Evolutionary conservation across 495 filamentous ascomycete species (phyloP).

Genomic region (Entonaema liquescens): DNA sequence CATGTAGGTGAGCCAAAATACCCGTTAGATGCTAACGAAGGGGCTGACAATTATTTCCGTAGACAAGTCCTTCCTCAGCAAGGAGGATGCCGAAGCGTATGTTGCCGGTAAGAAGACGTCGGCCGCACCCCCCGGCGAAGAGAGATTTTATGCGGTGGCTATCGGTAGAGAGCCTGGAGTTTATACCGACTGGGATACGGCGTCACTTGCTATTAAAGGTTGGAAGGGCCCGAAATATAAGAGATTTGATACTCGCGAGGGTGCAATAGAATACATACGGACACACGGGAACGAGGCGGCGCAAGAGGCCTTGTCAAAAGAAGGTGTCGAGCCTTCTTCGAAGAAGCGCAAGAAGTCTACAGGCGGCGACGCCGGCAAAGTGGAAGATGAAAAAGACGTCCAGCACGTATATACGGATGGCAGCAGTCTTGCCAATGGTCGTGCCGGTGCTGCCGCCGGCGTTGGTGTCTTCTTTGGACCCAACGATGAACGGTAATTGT

Average conservation of each 20-base stretch:
- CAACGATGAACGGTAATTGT: conserved; percentile 71
- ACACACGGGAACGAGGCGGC: conserved; percentile 61
- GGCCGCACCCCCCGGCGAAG: conserved; percentile 27
- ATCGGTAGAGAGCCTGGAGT: conserved; percentile 83
- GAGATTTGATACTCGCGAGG: conserved; percentile 77
- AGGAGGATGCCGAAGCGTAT: conserved; percentile 81
- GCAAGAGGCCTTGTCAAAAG: conserved; percentile 60
- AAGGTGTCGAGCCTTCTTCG: conserved; percentile 39
- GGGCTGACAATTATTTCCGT: conserved; percentile 23
- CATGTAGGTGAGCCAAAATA: conserved; percentile 66
- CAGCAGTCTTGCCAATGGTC: conserved; percentile 80
- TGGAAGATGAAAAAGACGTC: conserved; percentile 62
- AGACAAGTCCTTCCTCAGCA: conserved; percentile 86
- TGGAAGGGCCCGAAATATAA: conserved; percentile 82
- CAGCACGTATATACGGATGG: conserved; percentile 90
- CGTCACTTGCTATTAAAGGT: conserved; percentile 78
- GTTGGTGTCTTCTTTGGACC: conserved; percentile 89
- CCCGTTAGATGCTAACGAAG: background rate
- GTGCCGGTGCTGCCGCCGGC: conserved; percentile 73
- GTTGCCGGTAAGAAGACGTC: conserved; percentile 67
- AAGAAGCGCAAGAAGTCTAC: conserved; percentile 46
- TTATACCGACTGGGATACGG: conserved; percentile 86
- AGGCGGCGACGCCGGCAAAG: conserved; percentile 42
- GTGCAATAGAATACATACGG: conserved; percentile 68
- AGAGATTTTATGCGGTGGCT: conserved; percentile 83